A percentile compares a stretch with the other conserved stretches of the same genome.
Conservation (phyloP, 768 basidiomycete species). For the Russula emetica region DNA sequence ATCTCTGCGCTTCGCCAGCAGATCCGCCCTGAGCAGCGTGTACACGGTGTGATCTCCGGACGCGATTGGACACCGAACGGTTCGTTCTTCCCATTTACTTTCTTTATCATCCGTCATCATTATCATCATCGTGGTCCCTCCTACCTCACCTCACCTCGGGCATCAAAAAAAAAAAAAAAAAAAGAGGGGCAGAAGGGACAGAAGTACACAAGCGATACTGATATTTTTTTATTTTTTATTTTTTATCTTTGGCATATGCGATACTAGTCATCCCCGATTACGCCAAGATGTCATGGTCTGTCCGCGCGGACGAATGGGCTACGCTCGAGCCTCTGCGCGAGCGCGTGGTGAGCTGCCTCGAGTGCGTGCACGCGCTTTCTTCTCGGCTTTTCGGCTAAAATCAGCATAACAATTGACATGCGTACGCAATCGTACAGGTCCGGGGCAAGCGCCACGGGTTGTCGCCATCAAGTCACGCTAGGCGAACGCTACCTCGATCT, state of each 20-base stretch:
- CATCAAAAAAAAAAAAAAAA: neutral
- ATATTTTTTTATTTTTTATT: too few relatives aligned
- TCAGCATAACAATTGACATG: neutral
- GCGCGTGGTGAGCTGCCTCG: slow-evolving; percentile 65
- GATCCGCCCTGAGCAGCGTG: slow-evolving; percentile 72
- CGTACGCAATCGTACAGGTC: slow-evolving; percentile 5
- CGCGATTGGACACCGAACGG: slow-evolving; percentile 67
- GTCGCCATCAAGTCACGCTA: slow-evolving; percentile 15
- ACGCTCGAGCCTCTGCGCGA: slow-evolving; percentile 53
- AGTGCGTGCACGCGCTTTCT: slow-evolving; percentile 42
- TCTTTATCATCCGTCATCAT: neutral
- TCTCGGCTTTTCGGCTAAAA: neutral
- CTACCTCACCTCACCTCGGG: neutral
- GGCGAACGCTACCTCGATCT: slow-evolving; percentile 22
- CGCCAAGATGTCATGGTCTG: slow-evolving; percentile 66
- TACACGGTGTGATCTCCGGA: slow-evolving; percentile 74
- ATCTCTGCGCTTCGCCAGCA: slow-evolving; percentile 83
- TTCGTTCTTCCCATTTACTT: slow-evolving; percentile 33
- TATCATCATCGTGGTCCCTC: neutral
- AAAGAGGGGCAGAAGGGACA: neutral
- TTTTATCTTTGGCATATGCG: too few relatives aligned
- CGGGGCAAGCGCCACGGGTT: slow-evolving; percentile 24
- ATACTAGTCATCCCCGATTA: slow-evolving; percentile 77
- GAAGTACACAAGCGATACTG: neutral
- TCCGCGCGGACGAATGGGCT: slow-evolving; percentile 59